Base-by-base conservation (phyloP, 495 filamentous ascomycete genomes). In the Penicillium paxilli region DNA sequence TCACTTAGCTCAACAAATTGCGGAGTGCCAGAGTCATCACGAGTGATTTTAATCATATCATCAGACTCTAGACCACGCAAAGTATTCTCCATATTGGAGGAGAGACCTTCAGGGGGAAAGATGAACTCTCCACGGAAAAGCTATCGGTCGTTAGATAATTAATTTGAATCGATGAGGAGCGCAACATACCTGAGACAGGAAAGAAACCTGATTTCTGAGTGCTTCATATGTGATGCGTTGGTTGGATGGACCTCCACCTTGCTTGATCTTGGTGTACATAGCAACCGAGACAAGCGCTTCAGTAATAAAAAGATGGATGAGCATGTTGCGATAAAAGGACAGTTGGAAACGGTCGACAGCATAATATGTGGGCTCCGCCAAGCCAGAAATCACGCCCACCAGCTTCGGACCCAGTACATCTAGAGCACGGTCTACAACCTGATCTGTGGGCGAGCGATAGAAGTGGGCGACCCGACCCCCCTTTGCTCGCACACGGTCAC, bases 311-410 rank as follows among this genome's bases (percentile, higher is more conserved):
- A 98, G 83, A 64, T 98, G 94, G 47, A 98, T 98, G 1, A 92
- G 95, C 93, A 97, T 97, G 68, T 98, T 98, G 37, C 94, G 86
- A 69, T 98, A 98, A 71, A 98, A 98, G 1, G 89, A 94, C 8
- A 98, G 82, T 62, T 98, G 93, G 74, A 98, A 98, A 46, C 92
- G 83, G 68, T 98, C 94, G 23, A 96, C 91, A 3, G 94, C 93
- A 60, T 89, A 95, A 66, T 88, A 97, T 0, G 92, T 96, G 11
- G 88, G 87, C 65, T 98, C 94, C 0, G 85, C 86, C 12, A 98
- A 71, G 3, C 86, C 91, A 40, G 85, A 77, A 1, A 95, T 82
- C 1, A 85, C 71, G 5, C 92, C 91, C 1, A 98, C 90, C 4
- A 98, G 81, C 51, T 91, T 87, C 26, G 89, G 87, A 0, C 94